Evolutionary conservation across 164 flowering plant genomes (phyloP).

Genomic region (Berberis vulgaris): DNA sequence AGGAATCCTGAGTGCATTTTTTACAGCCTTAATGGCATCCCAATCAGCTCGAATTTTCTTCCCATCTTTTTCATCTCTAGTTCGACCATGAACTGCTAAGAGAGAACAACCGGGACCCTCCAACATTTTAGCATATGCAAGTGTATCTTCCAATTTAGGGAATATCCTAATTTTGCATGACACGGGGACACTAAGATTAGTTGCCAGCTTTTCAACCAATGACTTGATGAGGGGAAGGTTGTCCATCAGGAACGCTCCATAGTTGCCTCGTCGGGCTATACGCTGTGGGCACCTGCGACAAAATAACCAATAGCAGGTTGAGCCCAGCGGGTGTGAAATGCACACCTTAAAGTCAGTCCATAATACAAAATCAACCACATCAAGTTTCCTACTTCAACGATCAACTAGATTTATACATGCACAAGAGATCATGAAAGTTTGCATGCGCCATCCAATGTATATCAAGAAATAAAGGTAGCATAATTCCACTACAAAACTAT

Average conservation of each 20-base stretch:
- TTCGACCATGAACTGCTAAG: constrained; percentile 93
- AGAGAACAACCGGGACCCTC: constrained; percentile 99
- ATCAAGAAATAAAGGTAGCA: too few relatives aligned
- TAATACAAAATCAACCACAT: too few relatives aligned
- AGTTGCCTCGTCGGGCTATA: constrained; percentile 81
- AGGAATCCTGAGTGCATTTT: constrained; percentile 66
- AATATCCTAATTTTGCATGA: constrained; percentile 91
- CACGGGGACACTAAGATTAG: constrained; percentile 73
- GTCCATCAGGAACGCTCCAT: constrained; percentile 96
- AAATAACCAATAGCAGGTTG: not conserved
- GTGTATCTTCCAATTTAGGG: constrained; percentile 65
- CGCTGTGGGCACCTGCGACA: constrained; percentile 93
- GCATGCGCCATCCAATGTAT: too few relatives aligned
- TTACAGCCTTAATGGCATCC: constrained; percentile 72
- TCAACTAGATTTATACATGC: too few relatives aligned
- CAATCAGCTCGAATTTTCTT: constrained; percentile 78
- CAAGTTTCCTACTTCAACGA: too few relatives aligned
- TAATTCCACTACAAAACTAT: too few relatives aligned
- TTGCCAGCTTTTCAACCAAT: constrained; percentile 64
- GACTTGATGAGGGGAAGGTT: constrained; percentile 81
- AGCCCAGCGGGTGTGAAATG: not conserved
- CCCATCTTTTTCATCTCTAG: constrained; percentile 86
- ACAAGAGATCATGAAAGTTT: too few relatives aligned
- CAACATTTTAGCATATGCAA: constrained; percentile 87
- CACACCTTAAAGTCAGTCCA: constrained; percentile 1